Base-by-base conservation (phyloP, 306 rosid genomes). In the Parietaria judaica region DNA sequence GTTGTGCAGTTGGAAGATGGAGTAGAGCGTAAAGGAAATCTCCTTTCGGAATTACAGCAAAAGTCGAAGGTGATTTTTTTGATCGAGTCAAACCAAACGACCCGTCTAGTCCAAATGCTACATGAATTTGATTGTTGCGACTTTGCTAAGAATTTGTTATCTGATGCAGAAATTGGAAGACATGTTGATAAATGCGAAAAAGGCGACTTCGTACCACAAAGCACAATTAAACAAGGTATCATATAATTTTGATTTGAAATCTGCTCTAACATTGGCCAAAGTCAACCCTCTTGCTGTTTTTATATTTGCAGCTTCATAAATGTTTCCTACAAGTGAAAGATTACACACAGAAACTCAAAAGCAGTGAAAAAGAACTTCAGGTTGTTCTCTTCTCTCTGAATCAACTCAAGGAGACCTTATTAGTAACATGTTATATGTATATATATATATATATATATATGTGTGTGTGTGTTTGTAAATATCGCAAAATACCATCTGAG, bases 101-200 rank as follows among this genome's bases (percentile, higher is more conserved):
- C 70, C 71, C 56, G 10, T 37, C 60, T 73, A 54, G 16, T 58
- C 62, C 63, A 23, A 23, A 23, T 23, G 31, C 31, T 23, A 23
- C 31, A 23, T 23, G 31, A 23, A 23, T 23, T 23, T 23, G 31
- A 0, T 23, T 2, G 31, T 23, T 23, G 31, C 31, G 31, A 23
- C 2, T 23, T 23, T 23, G 60, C 67, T 63, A 55, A 60, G 50
- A 78, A 67, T 67, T 49, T 67, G 13, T 57, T 63, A 39, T 41
- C 58, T 16, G 39, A 64, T 73, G 68, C 90, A 88, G 99, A 86
- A 86, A 76, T 72, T 92, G 75, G 97, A 88, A 84, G 99, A 92
- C 63, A 85, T 86, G 8, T 77, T 92, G 78, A 74, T 82, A 69
- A 73, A 68, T 76, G 85, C 85, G 7, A 92, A 88, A 87, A 92